Percentiles rank a stretch among this genome's conserved stretches.
These are phyloP conservation scores for Hymenotorrendiella dingleyae DNA, from an alignment of 2,329 filamentous ascomycete genomes.

Conservation along the genomic window DNA sequence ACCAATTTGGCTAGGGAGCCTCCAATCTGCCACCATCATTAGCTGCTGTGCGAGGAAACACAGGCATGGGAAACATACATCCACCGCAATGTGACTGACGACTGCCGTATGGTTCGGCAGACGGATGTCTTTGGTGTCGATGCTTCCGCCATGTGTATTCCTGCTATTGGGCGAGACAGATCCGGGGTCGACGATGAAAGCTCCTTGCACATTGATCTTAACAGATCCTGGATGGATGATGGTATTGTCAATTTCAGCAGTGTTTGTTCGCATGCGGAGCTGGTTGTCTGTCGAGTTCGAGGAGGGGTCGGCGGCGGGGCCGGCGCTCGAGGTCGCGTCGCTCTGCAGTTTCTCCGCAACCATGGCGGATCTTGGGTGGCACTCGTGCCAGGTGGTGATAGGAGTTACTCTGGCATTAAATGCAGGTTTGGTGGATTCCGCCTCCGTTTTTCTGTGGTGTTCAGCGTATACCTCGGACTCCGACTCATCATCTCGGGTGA, in stretches of 20 bases:
- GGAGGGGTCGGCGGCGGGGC: conserved; percentile 14
- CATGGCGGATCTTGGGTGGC: conserved; percentile 19
- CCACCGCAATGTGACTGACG: conserved; percentile 93
- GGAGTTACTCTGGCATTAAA: conserved; percentile 11
- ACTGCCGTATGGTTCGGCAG: conserved; percentile 91
- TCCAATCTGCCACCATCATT: conserved; percentile 61
- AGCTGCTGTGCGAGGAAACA: conserved; percentile 3
- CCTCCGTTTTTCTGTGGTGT: neutral
- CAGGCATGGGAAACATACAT: conserved; percentile 54
- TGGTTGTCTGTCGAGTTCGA: conserved; percentile 7
- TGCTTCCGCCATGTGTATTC: conserved; percentile 39
- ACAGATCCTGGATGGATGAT: conserved; percentile 63
- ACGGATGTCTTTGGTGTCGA: conserved; percentile 89
- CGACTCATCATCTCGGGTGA: no score
- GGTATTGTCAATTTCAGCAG: conserved; percentile 32
- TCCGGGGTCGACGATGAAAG: conserved; percentile 90
- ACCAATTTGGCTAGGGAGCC: conserved; percentile 94
- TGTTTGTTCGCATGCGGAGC: conserved; percentile 29
- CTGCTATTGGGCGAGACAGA: conserved; percentile 44
- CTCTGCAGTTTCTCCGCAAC: conserved; percentile 19
- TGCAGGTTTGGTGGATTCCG: neutral
- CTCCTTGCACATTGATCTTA: conserved; percentile 93
- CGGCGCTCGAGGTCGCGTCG: conserved; percentile 10
- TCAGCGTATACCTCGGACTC: no score
- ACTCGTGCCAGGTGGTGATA: conserved; percentile 13